A percentile compares a stretch with the other conserved stretches of the same genome.
phyloP scores from a whole-genome alignment of 2,329 filamentous ascomycete species.

The Cladosporium colombiae region DNA sequence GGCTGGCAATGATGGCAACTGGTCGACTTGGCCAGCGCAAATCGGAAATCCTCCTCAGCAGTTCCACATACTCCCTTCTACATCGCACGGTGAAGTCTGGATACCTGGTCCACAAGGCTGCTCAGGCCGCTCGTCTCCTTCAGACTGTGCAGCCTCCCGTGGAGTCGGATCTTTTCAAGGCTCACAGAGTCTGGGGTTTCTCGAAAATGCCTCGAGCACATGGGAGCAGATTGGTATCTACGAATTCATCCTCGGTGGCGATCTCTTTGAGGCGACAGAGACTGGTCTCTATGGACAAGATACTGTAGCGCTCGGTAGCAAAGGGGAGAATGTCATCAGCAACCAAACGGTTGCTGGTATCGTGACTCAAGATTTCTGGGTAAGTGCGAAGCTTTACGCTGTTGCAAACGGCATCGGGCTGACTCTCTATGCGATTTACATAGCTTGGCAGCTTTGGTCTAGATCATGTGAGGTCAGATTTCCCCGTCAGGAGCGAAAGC shows the following conservation, averaged over 20 bases:
- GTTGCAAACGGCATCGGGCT: background rate
- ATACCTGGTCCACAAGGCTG: slow-evolving; percentile 38
- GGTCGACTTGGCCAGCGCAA: slow-evolving; percentile 25
- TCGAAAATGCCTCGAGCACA: slow-evolving; percentile 34
- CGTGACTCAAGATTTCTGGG: slow-evolving; percentile 37
- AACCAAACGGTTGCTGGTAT: slow-evolving; percentile 41
- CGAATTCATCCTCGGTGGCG: slow-evolving; percentile 30
- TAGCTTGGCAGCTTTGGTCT: slow-evolving; percentile 40
- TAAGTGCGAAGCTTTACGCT: background rate
- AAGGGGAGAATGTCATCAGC: slow-evolving; percentile 26
- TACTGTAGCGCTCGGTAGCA: slow-evolving; percentile 32
- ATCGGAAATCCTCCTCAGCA: slow-evolving; percentile 26
- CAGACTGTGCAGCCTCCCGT: slow-evolving; percentile 26
- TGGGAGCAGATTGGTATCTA: slow-evolving; percentile 38
- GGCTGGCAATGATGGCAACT: slow-evolving; percentile 29
- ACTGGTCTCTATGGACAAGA: slow-evolving; percentile 48
- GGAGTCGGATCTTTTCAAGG: slow-evolving; percentile 43
- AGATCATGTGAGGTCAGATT: slow-evolving; percentile 39
- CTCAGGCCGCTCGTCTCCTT: slow-evolving; percentile 28
- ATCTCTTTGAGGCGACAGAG: slow-evolving; percentile 50
- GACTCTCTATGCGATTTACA: background rate
- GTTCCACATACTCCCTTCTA: slow-evolving; percentile 27
- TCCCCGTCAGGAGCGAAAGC: slow-evolving; percentile 37
- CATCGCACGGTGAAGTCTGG: slow-evolving; percentile 39
- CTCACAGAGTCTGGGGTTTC: slow-evolving; percentile 34